phyloP scores from a whole-genome alignment of 495 filamentous ascomycete species.

The Penicillium simplicissimum region DNA sequence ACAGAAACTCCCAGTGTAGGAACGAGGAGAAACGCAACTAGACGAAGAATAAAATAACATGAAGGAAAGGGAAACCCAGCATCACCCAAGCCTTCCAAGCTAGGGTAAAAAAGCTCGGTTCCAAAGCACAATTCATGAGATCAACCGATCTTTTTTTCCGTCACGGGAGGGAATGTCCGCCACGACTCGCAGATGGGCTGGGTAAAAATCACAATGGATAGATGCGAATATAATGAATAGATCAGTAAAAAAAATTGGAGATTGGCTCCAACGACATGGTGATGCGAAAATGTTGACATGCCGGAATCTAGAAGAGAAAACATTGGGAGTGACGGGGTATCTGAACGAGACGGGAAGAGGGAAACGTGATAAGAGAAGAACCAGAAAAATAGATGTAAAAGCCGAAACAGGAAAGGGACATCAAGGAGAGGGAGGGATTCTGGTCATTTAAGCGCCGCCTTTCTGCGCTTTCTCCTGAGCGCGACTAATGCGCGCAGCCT shows the following conservation, averaged over 20 bases:
- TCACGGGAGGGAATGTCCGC: constrained; percentile 25
- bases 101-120: neutral
- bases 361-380: constrained; percentile 21
- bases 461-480: constrained; percentile 81
- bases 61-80: neutral
- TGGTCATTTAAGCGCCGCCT: constrained; percentile 38
- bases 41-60: neutral
- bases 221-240: constrained; percentile 14
- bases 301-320: constrained; percentile 40
- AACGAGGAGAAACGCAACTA: neutral
- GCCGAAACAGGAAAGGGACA: constrained; percentile 18
- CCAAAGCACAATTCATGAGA: constrained; percentile 12
- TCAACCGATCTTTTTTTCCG: constrained; percentile 27
- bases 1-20: neutral
- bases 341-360: constrained; percentile 41
- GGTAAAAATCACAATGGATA: constrained; percentile 1
- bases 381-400: constrained; percentile 2
- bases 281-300: constrained; percentile 25
- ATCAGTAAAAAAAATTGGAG: constrained; percentile 22
- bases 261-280: constrained; percentile 19
- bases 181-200: constrained; percentile 1
- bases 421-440: neutral
- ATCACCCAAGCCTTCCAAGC: neutral
- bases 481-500: constrained; percentile 77
- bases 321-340: constrained; percentile 44